Conservation (phyloP, 768 basidiomycete genomes). For the Favolaschia claudopus region DNA sequence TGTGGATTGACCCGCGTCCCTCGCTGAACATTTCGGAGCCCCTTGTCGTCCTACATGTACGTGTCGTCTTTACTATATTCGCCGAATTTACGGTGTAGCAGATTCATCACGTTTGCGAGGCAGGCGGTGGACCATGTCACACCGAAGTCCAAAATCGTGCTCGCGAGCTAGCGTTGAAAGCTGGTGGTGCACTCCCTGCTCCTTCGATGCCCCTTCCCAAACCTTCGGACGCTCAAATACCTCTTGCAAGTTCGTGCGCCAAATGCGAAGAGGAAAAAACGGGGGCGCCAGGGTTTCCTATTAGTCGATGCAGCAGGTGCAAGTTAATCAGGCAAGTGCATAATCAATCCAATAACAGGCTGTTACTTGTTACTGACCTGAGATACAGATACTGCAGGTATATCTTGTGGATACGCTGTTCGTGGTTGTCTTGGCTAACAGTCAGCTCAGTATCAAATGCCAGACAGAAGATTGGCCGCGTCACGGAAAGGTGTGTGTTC, state of each 20-base stretch:
- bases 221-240: neutral
- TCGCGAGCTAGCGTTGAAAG: slow-evolving; percentile 10
- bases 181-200: slow-evolving; percentile 4
- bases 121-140: slow-evolving; percentile 20
- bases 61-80: neutral
- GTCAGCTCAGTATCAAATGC: slow-evolving; percentile 10
- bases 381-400: slow-evolving; percentile 21
- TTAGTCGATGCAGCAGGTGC: slow-evolving; percentile 19
- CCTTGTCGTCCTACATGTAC: slow-evolving; percentile 7
- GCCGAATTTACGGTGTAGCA: neutral
- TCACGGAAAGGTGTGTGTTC: slow-evolving; percentile 20
- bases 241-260: slow-evolving; percentile 13
- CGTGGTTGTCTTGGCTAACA: neutral
- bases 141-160: slow-evolving; percentile 4
- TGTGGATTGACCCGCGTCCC: slow-evolving; percentile 17
- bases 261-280: slow-evolving; percentile 23
- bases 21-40: slow-evolving; percentile 5
- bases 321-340: slow-evolving; percentile 8
- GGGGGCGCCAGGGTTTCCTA: neutral
- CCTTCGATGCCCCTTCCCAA: neutral
- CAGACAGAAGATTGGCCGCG: slow-evolving; percentile 23
- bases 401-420: neutral
- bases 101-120: slow-evolving; percentile 25
- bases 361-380: no score
- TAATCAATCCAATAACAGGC: neutral